A percentile compares a stretch with the other conserved stretches of the same genome.
These are phyloP conservation scores for Pythium diclinum DNA, from an alignment of 352 stramenopile species.

Conservation along the genomic window DNA sequence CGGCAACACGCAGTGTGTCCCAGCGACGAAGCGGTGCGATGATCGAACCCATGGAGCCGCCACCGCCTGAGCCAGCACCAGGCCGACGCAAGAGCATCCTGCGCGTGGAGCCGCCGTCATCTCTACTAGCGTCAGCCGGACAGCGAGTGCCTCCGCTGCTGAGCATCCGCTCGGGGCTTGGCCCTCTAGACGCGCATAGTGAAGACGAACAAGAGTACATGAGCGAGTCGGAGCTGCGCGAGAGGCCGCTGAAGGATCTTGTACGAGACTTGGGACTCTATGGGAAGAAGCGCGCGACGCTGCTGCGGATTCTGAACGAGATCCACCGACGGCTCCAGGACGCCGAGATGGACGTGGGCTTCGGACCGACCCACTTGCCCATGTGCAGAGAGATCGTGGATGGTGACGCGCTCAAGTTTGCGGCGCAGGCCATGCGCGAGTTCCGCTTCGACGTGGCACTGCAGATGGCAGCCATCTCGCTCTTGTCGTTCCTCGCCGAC, in stretches of 20 bases:
- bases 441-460: conserved; percentile 59
- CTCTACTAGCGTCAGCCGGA: not conserved
- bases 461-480: conserved; percentile 42
- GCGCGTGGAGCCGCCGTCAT: not conserved
- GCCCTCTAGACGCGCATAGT: not conserved
- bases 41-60: not conserved
- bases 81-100: not conserved
- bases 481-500: conserved; percentile 44
- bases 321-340: conserved; percentile 39
- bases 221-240: conserved; percentile 8
- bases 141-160: not conserved
- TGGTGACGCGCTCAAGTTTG: conserved; percentile 33
- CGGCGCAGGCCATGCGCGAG: conserved; percentile 51
- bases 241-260: conserved; percentile 22
- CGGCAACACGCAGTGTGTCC: not conserved
- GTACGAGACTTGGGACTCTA: conserved; percentile 34
- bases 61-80: not conserved
- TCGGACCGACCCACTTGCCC: conserved; percentile 15
- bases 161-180: not conserved
- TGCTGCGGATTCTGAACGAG: conserved; percentile 36
- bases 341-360: conserved; percentile 19
- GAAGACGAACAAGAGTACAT: conserved; percentile 26
- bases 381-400: conserved; percentile 47
- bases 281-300: conserved; percentile 37
- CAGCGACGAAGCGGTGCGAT: not conserved